Conservation (phyloP, 106 monocot species). For the Narthecium ossifragum region DNA sequence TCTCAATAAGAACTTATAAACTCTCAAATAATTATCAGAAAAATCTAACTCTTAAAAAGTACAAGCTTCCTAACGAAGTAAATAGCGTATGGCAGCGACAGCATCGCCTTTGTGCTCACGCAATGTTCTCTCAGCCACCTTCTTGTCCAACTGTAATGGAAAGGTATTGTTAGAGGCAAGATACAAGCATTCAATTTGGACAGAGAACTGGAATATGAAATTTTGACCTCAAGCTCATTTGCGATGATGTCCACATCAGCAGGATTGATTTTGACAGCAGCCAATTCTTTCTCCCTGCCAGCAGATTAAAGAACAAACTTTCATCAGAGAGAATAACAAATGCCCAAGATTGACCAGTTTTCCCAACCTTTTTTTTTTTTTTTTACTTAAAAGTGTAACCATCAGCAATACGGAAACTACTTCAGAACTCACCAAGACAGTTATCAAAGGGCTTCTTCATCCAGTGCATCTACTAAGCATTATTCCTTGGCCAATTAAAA, state of each 20-base stretch:
- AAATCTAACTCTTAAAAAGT: too few relatives aligned
- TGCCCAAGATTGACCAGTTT: too few relatives aligned
- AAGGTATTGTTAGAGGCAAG: background rate
- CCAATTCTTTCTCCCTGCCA: conserved; percentile 86
- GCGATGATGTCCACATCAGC: conserved; percentile 85
- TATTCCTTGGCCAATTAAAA: too few relatives aligned
- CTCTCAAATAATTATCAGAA: too few relatives aligned
- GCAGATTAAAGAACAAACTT: background rate
- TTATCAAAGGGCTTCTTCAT: too few relatives aligned
- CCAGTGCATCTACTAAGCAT: too few relatives aligned
- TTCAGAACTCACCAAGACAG: too few relatives aligned
- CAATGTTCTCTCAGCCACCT: conserved; percentile 81
- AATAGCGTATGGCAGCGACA: conserved; percentile 68
- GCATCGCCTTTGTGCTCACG: conserved; percentile 88
- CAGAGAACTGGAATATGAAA: background rate
- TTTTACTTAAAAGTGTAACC: too few relatives aligned
- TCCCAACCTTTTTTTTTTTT: too few relatives aligned
- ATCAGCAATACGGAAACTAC: too few relatives aligned
- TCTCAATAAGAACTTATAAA: too few relatives aligned
- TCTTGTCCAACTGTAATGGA: conserved; percentile 74
- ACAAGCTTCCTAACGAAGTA: conserved; percentile 53
- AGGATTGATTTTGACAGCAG: conserved; percentile 83
- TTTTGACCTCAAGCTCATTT: conserved; percentile 80
- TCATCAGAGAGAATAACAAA: background rate
- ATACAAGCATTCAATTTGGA: background rate